phyloP scores from a whole-genome alignment of 225 moss, liverwort and hornwort genomes.

The Rhytidiadelphus loreus region DNA sequence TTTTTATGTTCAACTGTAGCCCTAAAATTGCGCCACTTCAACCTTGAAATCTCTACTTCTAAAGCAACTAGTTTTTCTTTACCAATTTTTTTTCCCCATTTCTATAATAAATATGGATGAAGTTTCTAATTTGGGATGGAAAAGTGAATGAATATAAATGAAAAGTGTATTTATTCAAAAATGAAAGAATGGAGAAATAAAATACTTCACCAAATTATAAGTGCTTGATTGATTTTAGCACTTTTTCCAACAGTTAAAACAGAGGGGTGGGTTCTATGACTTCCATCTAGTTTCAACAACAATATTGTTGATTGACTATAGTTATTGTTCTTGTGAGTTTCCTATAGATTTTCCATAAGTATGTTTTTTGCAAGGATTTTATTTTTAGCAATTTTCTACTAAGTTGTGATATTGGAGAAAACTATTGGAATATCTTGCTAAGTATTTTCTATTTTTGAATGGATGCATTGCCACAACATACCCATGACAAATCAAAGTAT shows the following conservation, averaged over 20 bases:
- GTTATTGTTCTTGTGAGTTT: background rate
- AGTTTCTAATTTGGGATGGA: background rate
- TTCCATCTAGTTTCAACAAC: background rate
- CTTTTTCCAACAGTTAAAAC: background rate
- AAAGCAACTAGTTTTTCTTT: background rate
- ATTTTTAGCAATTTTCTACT: background rate
- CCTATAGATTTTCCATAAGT: background rate
- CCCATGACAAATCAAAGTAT: background rate
- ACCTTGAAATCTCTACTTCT: background rate
- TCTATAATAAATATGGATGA: background rate
- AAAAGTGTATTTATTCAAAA: background rate
- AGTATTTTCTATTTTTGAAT: background rate
- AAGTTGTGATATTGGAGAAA: background rate
- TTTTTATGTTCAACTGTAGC: background rate
- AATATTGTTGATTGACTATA: background rate
- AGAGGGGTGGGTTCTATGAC: no score
- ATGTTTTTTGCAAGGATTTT: background rate
- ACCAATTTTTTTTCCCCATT: no score
- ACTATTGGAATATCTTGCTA: background rate
- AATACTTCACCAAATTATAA: background rate
- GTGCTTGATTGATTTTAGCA: no score
- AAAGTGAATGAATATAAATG: background rate
- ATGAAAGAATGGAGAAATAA: background rate
- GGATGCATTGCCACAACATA: background rate
- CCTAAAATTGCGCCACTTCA: background rate